Conservation (phyloP, 148 eudicot species). For the Oxyria digyna region DNA sequence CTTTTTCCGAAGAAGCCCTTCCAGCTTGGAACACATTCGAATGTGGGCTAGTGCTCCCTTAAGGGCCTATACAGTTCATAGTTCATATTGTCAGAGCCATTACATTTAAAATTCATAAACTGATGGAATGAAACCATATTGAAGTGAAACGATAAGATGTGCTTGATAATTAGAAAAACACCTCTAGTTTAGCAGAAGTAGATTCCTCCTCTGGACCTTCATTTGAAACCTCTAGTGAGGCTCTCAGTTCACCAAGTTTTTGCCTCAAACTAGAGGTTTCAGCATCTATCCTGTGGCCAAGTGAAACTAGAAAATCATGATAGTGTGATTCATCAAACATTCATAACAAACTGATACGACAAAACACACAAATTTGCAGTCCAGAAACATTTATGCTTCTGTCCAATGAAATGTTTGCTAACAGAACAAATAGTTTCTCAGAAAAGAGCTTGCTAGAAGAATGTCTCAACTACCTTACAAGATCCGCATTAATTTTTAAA, state of each 20-base stretch:
- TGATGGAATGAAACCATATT: background rate
- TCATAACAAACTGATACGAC: background rate
- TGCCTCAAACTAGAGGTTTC: constrained; percentile 52
- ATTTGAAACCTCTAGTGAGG: constrained; percentile 23
- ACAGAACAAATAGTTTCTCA: background rate
- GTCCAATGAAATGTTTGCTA: background rate
- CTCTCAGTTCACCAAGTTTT: constrained; percentile 48
- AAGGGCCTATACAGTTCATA: constrained; percentile 39
- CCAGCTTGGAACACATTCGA: constrained; percentile 78
- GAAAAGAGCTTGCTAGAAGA: background rate
- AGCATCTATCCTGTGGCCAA: constrained; percentile 63
- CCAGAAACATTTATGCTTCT: background rate
- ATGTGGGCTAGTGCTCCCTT: constrained; percentile 80
- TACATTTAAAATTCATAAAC: background rate
- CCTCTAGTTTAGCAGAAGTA: constrained; percentile 60
- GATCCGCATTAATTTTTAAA: constrained; percentile 75
- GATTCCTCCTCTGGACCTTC: constrained; percentile 38
- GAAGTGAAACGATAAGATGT: background rate
- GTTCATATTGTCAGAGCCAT: background rate
- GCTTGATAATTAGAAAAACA: constrained; percentile 10
- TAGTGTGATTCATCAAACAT: background rate
- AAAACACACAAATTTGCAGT: background rate
- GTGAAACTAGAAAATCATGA: constrained; percentile 9
- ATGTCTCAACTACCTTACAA: constrained; percentile 41
- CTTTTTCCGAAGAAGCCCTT: constrained; percentile 75